Evolutionary conservation across 805 yeast genomes (phyloP).

Genomic region (Yarrowia yakushimensis): DNA sequence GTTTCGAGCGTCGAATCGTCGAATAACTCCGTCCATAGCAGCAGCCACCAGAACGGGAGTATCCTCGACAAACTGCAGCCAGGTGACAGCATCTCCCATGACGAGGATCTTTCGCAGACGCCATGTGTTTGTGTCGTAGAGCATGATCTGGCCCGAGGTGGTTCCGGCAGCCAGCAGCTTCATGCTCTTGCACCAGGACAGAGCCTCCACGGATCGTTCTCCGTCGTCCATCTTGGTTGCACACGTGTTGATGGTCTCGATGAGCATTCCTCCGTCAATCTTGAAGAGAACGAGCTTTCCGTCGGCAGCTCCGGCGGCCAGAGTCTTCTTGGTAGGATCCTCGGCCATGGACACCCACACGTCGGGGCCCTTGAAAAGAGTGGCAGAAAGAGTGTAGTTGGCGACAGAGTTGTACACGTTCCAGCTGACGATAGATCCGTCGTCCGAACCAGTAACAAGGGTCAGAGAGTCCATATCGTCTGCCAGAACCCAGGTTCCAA

Average conservation of each 20-base stretch:
- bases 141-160: constrained; percentile 80
- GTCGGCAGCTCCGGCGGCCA: constrained; percentile 84
- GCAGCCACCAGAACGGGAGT: constrained; percentile 55
- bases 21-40: constrained; percentile 80
- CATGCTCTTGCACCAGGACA: constrained; percentile 68
- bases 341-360: constrained; percentile 81
- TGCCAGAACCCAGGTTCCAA: constrained; percentile 67
- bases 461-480: constrained; percentile 57
- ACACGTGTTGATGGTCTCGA: constrained; percentile 59
- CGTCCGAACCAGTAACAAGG: constrained; percentile 76
- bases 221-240: constrained; percentile 48
- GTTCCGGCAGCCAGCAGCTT: constrained; percentile 79
- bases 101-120: constrained; percentile 67
- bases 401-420: constrained; percentile 75
- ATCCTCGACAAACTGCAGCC: constrained; percentile 58
- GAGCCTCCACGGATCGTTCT: constrained; percentile 66
- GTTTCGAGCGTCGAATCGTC: constrained; percentile 85
- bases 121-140: constrained; percentile 86
- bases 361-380: constrained; percentile 69
- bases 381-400: constrained; percentile 45
- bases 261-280: constrained; percentile 65
- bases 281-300: constrained; percentile 81
- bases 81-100: constrained; percentile 81
- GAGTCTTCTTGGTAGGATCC: constrained; percentile 48
- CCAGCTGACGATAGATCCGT: constrained; percentile 85